These are phyloP conservation scores for Viridothelium virens DNA, from an alignment of 495 filamentous ascomycete species.

Conservation along the genomic window DNA sequence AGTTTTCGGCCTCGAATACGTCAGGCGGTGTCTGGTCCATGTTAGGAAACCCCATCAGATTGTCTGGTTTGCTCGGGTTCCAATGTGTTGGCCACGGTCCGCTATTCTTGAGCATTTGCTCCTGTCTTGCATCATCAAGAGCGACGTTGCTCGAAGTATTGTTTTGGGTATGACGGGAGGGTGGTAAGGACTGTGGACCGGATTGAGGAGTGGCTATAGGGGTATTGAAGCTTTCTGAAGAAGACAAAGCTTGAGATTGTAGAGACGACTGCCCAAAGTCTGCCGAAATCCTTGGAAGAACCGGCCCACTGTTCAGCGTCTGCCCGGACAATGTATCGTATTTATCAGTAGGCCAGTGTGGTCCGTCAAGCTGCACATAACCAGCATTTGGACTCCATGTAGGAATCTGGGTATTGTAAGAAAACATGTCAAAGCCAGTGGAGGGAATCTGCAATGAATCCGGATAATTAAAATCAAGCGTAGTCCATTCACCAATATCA, in stretches of 20 bases:
- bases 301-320: neutral
- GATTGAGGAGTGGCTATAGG: neutral
- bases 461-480: neutral
- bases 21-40: neutral
- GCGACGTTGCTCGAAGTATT: neutral
- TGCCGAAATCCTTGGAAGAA: neutral
- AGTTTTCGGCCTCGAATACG: neutral
- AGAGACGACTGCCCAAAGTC: neutral
- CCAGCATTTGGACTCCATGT: neutral
- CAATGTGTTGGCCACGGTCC: slow-evolving; percentile 5
- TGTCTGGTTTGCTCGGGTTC: neutral
- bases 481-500: slow-evolving; percentile 2
- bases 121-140: neutral
- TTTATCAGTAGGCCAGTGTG: neutral
- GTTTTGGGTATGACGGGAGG: neutral
- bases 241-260: neutral
- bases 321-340: neutral
- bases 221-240: neutral
- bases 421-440: neutral
- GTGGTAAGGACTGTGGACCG: too few species aligned
- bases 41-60: neutral
- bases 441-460: neutral
- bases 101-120: neutral
- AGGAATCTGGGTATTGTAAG: neutral
- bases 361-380: neutral